phyloP scores from a whole-genome alignment of 129 eudicot species.

The Erigeron canadensis region DNA sequence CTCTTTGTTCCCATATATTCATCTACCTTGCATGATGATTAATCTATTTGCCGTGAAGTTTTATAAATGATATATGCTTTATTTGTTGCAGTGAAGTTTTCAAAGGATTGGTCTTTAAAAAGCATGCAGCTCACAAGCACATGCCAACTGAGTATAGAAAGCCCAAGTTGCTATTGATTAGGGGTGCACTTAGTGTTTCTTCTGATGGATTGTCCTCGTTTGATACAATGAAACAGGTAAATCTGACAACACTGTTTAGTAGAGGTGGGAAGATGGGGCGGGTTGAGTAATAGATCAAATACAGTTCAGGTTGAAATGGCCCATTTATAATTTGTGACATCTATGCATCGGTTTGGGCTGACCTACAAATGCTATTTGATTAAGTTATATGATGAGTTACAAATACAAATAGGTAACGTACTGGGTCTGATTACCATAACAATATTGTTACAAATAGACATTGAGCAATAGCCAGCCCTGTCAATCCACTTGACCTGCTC shows the following conservation, averaged over 20 bases:
- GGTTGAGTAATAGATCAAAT: neutral
- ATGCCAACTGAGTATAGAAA: conserved; percentile 75
- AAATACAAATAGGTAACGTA: neutral
- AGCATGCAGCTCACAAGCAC: conserved; percentile 97
- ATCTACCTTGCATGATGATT: neutral
- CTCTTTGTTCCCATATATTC: conserved; percentile 12
- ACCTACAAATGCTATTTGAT: neutral
- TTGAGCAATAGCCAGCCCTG: neutral
- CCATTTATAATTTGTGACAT: neutral
- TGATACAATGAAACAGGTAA: conserved; percentile 67
- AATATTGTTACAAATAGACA: neutral
- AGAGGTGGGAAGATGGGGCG: neutral
- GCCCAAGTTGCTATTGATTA: conserved; percentile 73
- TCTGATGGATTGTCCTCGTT: conserved; percentile 81
- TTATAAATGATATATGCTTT: conserved; percentile 14
- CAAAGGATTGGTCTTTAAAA: conserved; percentile 86
- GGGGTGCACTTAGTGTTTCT: conserved; percentile 75
- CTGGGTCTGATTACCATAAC: neutral
- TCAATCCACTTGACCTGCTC: neutral
- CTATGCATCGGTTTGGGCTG: neutral
- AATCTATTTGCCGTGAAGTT: neutral
- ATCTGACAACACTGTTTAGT: neutral
- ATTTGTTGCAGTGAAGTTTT: conserved; percentile 59
- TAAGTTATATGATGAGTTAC: neutral
- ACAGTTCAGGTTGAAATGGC: neutral